Base-by-base conservation (phyloP, 768 basidiomycete genomes). In the Naganishia randhawae region DNA sequence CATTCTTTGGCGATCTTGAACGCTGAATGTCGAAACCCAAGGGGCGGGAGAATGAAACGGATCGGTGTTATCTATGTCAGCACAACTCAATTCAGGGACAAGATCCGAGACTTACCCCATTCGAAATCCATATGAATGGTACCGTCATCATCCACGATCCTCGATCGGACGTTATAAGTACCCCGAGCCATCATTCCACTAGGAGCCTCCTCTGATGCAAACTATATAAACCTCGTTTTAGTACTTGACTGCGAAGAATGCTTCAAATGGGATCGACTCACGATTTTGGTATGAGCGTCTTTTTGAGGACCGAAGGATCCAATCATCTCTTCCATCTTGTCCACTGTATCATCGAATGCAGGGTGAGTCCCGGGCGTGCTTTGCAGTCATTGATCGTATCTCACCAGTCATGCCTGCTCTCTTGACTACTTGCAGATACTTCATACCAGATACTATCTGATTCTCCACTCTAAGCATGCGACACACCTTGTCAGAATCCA, bases 1-100 rank as follows among this genome's bases (percentile, higher is more conserved):
- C 94, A 97, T 73, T 94, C 92, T 82, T 95, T 95, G 50, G 84
- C 87, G 68, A 97, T 84, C 79, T 92, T 95, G 85, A 97, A 96
- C 29, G 73, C 77, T 79, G n/a, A 54, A 22, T 39, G 37, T 17
- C n/a, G n/a, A n/a, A n/a, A n/a, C n/a, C n/a, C n/a, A n/a, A n/a
- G n/a, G n/a, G n/a, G n/a, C n/a, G n/a, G n/a, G n/a, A n/a, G n/a
- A n/a, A n/a, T n/a, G n/a, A n/a, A n/a, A n/a, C n/a, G n/a, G n/a
- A n/a, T n/a, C n/a, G n/a, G n/a, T n/a, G n/a, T n/a, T n/a, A n/a
- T n/a, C n/a, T n/a, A n/a, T n/a, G n/a, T n/a, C n/a, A n/a, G n/a
- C n/a, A n/a, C n/a, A n/a, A n/a, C n/a, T n/a, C n/a, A n/a, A n/a
- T n/a, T n/a, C n/a, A n/a, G n/a, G n/a, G 22, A 55, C 19, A 29